Percentiles rank a stretch among this genome's conserved stretches.
These are phyloP conservation scores for Urochloa ruziziensis DNA, from an alignment of 176 grass and related monocot species.

Conservation along the genomic window DNA sequence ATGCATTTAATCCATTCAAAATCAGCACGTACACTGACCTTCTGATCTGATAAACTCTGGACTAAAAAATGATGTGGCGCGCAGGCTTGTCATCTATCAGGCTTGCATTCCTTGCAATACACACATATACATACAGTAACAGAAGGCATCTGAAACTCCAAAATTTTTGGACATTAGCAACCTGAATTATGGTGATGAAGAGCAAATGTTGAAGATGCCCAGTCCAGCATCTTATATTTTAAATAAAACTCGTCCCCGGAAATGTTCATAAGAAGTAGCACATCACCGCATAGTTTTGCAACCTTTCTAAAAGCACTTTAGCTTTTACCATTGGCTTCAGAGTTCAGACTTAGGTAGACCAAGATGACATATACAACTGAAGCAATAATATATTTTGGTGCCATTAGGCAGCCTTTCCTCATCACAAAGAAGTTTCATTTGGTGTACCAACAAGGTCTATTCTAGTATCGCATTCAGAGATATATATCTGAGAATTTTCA, in stretches of 20 bases:
- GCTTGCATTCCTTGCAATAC: no score
- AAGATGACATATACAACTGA: background rate
- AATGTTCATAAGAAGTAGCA: background rate
- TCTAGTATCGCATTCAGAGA: background rate
- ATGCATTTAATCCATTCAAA: background rate
- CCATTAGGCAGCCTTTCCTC: conserved; percentile 16
- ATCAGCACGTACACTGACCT: background rate
- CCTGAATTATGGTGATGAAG: no score
- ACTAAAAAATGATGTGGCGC: background rate
- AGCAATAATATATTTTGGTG: background rate
- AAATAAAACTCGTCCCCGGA: background rate
- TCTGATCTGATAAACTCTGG: background rate
- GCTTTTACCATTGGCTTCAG: background rate
- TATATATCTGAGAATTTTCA: background rate
- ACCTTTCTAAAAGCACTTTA: background rate
- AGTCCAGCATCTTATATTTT: background rate
- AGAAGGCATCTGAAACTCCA: no score
- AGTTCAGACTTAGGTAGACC: conserved; percentile 17
- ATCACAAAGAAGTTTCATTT: conserved; percentile 25
- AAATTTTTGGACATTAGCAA: no score
- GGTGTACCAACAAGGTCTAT: conserved; percentile 17
- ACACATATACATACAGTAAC: no score
- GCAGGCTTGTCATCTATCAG: no score
- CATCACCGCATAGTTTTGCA: background rate
- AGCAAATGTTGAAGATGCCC: no score